Conservation (phyloP, 2,329 filamentous ascomycete species). For the Emydomyces testavorans region DNA sequence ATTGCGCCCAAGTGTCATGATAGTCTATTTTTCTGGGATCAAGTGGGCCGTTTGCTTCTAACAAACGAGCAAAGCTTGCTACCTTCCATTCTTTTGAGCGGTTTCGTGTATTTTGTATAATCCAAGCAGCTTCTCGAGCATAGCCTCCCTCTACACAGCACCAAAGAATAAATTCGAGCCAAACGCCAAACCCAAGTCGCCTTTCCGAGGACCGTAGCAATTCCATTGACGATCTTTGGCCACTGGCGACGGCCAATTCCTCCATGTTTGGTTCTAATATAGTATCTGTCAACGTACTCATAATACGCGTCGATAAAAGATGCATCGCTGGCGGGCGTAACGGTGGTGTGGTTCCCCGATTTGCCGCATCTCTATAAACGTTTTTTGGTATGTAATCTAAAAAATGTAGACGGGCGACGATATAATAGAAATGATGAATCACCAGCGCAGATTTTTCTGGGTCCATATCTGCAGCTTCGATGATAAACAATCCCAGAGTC, state of each 20-base stretch:
- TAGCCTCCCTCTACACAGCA: conserved; percentile 40
- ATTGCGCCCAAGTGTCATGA: conserved; percentile 29
- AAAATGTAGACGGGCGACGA: conserved; percentile 38
- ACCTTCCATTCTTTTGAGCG: conserved; percentile 29
- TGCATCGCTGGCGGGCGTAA: conserved; percentile 36
- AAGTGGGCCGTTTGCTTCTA: conserved; percentile 22
- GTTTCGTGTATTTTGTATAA: conserved; percentile 28
- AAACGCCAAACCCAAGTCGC: conserved; percentile 37
- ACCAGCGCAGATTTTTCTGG: conserved; percentile 27
- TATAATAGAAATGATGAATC: conserved; percentile 37
- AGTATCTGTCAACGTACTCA: conserved; percentile 38
- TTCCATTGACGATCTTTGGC: conserved; percentile 30
- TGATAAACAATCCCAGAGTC: conserved; percentile 31
- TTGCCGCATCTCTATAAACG: conserved; percentile 33
- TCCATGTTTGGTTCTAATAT: conserved; percentile 35
- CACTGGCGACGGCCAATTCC: conserved; percentile 29
- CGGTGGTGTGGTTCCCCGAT: conserved; percentile 20
- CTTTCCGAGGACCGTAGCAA: conserved; percentile 28
- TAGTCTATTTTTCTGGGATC: conserved; percentile 28
- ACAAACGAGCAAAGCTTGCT: conserved; percentile 31
- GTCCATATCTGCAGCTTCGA: conserved; percentile 31
- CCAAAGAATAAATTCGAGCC: conserved; percentile 42
- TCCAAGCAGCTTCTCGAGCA: conserved; percentile 31
- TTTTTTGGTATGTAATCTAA: conserved; percentile 33
- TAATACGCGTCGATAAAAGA: conserved; percentile 35